Evolutionary conservation across 164 flowering plant genomes (phyloP), one percentile per base, ranked within the genome.

Genomic region (Nelumbo lutea): DNA sequence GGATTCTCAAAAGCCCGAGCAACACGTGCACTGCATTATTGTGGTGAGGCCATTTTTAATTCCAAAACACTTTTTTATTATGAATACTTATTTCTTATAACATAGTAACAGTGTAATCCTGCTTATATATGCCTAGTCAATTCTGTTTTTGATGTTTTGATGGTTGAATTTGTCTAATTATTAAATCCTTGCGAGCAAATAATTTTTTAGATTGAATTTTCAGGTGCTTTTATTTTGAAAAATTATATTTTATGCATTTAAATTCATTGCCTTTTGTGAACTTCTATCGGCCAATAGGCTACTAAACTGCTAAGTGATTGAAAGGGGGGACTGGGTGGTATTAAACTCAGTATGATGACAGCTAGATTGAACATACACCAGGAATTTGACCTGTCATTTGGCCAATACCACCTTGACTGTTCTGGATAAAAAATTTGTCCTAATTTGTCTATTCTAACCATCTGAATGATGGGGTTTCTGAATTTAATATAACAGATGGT

Each of bases 1-100:
- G 99, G 96, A 41, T 95, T 95, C 71, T 73, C 96, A 11, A 75
- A 76, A n/a, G 87, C 90, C 68, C 83, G 88, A 48, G 97, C 96
- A 5, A 92, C 88, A 42, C 82, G 98, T 6, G 97, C 97, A 58
- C 97, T 95, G 71, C 88, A 90, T 77, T 92, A 60, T 76, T 89
- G 97, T 70, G 97, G 98, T 94, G 71, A 82, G 82, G 3, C 40
- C 41, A 58, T 61, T 74, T 1, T 46, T 27, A 40, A 14, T 55
- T 50, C 13, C 42, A 42, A 15, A 2, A 11, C 48, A 1, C 5
- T 40, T 58, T 42, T 10, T 63, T 27, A 46, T 47, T 13, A 8
- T 64, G 0, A 5, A 11, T 6, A 57, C 7, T 9, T 9, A 50
- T 59, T 7, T 68, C 11, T 13, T 5, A 7, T 60, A 13, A 10